Base-by-base conservation (phyloP, 2,329 filamentous ascomycete genomes). In the Talaromyces sp. region DNA sequence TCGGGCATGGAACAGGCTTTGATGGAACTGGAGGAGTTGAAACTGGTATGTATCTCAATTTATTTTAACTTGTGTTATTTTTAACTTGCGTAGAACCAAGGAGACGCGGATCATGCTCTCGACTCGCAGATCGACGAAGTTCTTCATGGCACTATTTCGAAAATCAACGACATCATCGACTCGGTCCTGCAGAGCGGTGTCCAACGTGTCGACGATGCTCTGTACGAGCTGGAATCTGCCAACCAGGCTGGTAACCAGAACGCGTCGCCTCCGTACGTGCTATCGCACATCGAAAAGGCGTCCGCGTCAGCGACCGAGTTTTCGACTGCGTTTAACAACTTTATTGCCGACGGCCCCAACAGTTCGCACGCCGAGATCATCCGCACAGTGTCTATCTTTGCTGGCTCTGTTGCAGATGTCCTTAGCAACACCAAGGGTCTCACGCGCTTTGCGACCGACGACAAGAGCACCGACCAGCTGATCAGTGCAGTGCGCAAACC, bases 221-320 rank as follows among this genome's bases (percentile, higher is more conserved):
- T 99, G 38, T 99, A 99, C 77, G 95, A 99, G 75, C 82, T 99
- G 50, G 95, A 99, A 76, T 98, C 95, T 21, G 90, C 90, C 21
- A 98, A 98, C 92, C 93, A 98, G 74, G 95, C 93, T 46, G 95
- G 95, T 75, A 99, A 99, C 79, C 95, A 98, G 78, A 99, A 96
- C 70, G 95, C 95, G 0, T 96, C 93, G 46, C 92, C 95, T 14
- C 86, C 93, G 1, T 98, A 96, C 72, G 93, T 99, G 13, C 82
- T 99, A 56, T 98, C 93, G 1, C 93, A 98, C 74, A 93, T 98
- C 61, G 95, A 99, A 73, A 99, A 98, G 80, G 93, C 95, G 0
- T 95, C 93, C 8, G 87, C 92, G 10, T 96, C 88, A 65, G 91
- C 95, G 13, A 98, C 96, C 76, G 95, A 99, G 73, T 99, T 99